Conservation (phyloP, 2,329 filamentous ascomycete genomes). For the Penicillium sp. region DNA sequence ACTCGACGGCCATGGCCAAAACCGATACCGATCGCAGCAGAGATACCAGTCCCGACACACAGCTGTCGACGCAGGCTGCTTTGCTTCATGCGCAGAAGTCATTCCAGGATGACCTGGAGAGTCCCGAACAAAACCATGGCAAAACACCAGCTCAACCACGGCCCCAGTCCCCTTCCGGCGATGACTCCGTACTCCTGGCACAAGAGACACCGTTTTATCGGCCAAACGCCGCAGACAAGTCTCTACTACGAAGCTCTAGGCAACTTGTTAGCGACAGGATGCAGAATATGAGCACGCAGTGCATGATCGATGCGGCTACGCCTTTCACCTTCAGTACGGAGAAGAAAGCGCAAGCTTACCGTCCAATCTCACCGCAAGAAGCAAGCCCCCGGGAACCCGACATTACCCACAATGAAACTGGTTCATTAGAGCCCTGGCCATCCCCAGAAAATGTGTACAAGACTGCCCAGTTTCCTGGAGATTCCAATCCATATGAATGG, state of each 20-base stretch:
- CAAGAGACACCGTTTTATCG: slow-evolving; percentile 31
- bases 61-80: slow-evolving; percentile 41
- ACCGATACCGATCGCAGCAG: slow-evolving; percentile 16
- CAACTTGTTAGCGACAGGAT: slow-evolving; percentile 10
- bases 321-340: slow-evolving; percentile 38
- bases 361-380: slow-evolving; percentile 5
- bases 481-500: not conserved
- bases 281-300: slow-evolving; percentile 38
- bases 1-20: slow-evolving; percentile 36
- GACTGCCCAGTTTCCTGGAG: slow-evolving; percentile 1
- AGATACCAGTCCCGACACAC: slow-evolving; percentile 26
- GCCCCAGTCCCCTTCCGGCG: slow-evolving; percentile 10
- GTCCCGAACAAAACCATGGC: slow-evolving; percentile 19
- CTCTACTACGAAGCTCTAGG: slow-evolving; percentile 1
- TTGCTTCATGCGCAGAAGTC: slow-evolving; percentile 36
- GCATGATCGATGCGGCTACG: slow-evolving; percentile 38
- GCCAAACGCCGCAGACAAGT: slow-evolving; percentile 15
- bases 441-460: slow-evolving; percentile 4
- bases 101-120: slow-evolving; percentile 38
- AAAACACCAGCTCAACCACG: slow-evolving; percentile 12
- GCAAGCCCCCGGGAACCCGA: not conserved
- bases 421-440: not conserved
- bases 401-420: not conserved
- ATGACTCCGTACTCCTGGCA: slow-evolving; percentile 14
- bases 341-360: slow-evolving; percentile 16